Evolutionary conservation across 1,139 yeast species (phyloP).

Genomic region (Debaryomyces sp.): DNA sequence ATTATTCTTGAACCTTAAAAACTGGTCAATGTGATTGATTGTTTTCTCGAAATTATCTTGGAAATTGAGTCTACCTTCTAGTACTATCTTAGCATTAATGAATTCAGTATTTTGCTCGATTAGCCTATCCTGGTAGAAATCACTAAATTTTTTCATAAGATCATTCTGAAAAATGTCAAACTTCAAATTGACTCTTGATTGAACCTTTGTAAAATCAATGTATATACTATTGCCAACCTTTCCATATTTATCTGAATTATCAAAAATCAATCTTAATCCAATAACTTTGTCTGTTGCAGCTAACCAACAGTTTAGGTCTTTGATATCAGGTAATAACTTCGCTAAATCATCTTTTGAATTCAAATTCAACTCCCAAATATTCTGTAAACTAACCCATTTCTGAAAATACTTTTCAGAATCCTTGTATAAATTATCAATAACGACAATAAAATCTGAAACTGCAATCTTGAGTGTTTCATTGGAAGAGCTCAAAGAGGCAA

Average conservation of each 20-base stretch:
- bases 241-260: slow-evolving; percentile 21
- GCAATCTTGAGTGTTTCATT: not conserved
- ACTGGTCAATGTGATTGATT: slow-evolving; percentile 19
- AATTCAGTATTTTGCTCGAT: slow-evolving; percentile 18
- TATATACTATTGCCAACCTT: slow-evolving; percentile 45
- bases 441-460: slow-evolving; percentile 11
- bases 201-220: slow-evolving; percentile 54
- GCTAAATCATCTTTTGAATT: slow-evolving; percentile 22
- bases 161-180: slow-evolving; percentile 60
- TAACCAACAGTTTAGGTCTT: slow-evolving; percentile 51
- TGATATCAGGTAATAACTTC: slow-evolving; percentile 24
- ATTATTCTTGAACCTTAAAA: slow-evolving; percentile 16
- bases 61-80: slow-evolving; percentile 24
- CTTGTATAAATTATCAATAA: slow-evolving; percentile 22
- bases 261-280: slow-evolving; percentile 52
- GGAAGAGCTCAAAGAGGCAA: not conserved
- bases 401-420: slow-evolving; percentile 38
- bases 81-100: slow-evolving; percentile 15
- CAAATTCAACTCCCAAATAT: slow-evolving; percentile 55
- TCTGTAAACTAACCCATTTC: slow-evolving; percentile 60
- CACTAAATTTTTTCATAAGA: slow-evolving; percentile 47
- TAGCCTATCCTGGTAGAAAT: slow-evolving; percentile 25
- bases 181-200: slow-evolving; percentile 53
- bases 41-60: slow-evolving; percentile 18
- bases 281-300: slow-evolving; percentile 47